Conservation (phyloP, 225 moss, liverwort and hornwort genomes). For the Antitrichia curtipendula region DNA sequence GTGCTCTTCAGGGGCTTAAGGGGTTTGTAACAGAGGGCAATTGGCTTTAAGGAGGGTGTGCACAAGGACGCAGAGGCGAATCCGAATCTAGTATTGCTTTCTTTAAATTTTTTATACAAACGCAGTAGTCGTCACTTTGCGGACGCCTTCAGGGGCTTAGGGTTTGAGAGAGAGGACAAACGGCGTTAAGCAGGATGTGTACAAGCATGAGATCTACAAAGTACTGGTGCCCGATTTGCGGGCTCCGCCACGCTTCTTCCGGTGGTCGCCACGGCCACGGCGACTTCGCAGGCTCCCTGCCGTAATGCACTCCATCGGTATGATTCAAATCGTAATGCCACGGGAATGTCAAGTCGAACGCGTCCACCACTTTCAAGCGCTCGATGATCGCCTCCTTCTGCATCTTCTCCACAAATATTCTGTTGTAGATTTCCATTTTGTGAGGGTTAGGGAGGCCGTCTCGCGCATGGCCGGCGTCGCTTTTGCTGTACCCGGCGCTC, state of each 20-base stretch:
- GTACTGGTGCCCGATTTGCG: constrained; percentile 43
- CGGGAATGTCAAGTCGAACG: constrained; percentile 47
- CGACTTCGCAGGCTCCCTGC: constrained; percentile 29
- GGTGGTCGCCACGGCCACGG: constrained; percentile 24
- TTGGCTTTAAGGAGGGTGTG: constrained; percentile 14
- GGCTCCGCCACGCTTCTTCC: constrained; percentile 1
- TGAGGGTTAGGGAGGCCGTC: constrained; percentile 47
- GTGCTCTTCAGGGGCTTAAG: not conserved
- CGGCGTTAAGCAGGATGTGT: constrained; percentile 34
- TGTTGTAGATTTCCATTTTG: constrained; percentile 45
- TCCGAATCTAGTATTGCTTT: not conserved
- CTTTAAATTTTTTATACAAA: not conserved
- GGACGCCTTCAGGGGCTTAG: not conserved
- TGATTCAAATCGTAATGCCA: constrained; percentile 50
- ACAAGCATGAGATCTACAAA: constrained; percentile 55
- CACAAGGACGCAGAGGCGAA: not conserved
- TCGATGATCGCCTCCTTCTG: not conserved
- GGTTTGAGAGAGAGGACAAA: constrained; percentile 17
- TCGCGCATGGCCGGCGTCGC: constrained; percentile 25
- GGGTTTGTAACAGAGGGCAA: not conserved
- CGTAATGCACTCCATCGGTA: constrained; percentile 48
- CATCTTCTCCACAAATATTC: constrained; percentile 37
- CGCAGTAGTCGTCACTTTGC: not conserved
- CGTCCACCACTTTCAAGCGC: constrained; percentile 33
- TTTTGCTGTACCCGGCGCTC: constrained; percentile 19